These are phyloP conservation scores for Singerocomus inundabilis DNA, from an alignment of 1,284 basidiomycete species.

Conservation along the genomic window DNA sequence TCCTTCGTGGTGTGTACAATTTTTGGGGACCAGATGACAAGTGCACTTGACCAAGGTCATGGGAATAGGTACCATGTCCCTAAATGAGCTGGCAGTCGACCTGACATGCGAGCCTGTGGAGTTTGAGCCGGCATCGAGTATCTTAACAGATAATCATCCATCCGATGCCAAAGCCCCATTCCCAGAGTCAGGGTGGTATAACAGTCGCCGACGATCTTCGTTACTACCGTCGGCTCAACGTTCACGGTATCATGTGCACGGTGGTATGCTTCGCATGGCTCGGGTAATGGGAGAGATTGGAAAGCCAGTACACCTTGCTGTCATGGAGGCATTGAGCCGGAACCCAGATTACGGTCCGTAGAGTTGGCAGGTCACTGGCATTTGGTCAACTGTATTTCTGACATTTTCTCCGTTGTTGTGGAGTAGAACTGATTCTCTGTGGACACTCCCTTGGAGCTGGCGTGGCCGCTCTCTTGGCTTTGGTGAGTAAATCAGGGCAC, in stretches of 20 bases:
- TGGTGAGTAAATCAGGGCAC: conserved; percentile 44
- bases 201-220: conserved; percentile 26
- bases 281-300: conserved; percentile 73
- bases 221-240: conserved; percentile 19
- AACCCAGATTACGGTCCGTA: conserved; percentile 69
- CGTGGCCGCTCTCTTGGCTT: conserved; percentile 72
- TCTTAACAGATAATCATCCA: conserved; percentile 31
- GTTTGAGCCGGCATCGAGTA: conserved; percentile 52
- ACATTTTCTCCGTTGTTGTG: conserved; percentile 7
- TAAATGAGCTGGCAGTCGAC: conserved; percentile 82
- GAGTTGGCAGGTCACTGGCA: not conserved
- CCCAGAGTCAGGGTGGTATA: conserved; percentile 28
- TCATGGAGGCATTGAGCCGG: conserved; percentile 62
- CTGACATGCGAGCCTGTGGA: conserved; percentile 72
- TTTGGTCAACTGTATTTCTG: not conserved
- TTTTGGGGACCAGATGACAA: not conserved
- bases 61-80: conserved; percentile 68
- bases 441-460: conserved; percentile 91
- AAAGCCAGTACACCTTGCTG: conserved; percentile 74
- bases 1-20: conserved; percentile 53
- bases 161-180: conserved; percentile 28
- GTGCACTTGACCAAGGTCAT: conserved; percentile 7
- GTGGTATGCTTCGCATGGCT: conserved; percentile 80
- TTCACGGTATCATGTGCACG: conserved; percentile 59
- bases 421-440: conserved; percentile 65